Base-by-base conservation (phyloP, 805 yeast species). In the Candida lessepsii region DNA sequence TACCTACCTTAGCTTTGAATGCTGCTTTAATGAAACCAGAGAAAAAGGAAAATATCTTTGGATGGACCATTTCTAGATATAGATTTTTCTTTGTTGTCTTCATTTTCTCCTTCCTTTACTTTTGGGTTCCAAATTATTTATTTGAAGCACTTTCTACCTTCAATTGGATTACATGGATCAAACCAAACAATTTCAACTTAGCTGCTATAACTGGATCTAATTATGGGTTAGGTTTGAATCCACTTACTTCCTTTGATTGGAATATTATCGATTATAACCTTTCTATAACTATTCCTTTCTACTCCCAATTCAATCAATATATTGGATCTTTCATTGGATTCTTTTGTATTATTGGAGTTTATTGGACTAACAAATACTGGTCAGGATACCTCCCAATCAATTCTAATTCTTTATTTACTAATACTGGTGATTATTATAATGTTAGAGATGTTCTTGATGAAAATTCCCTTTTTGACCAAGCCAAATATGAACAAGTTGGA, bases 141-240 rank as follows among this genome's bases (percentile, higher is more conserved):
- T 70, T 72, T 49, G 40, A 50, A 9, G 74, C 74, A 2, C 51
- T 73, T 8, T 68, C 73, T 8, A 51, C 60, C 3, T 73, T 73
- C 57, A 68, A 70, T 51, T 80, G 85, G 86, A 65, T 76, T 50
- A 68, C 74, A 4, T 80, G 83, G 83, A 78, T 78, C 29, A 58
- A 61, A 3, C 83, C 81, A 18, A 41, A 67, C 34, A 76, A 76
- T 51, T 63, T 71, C 46, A 69, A 71, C 48, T 56, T 78, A 37
- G 75, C 77, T n/a, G 54, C 59, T 7, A 55, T 78, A 14, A 71
- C 80, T 10, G 83, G 84, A 19, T 52, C 63, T n/a, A 41, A 46
- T 13, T 42, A 45, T 25, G 81, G 81, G 10, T 46, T 78, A 18
- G 83, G 82, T 9, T 43, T 76, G 35, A 78, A 76, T 52, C 82